A percentile compares a stretch with the other conserved stretches of the same genome.
Evolutionary conservation across 1,284 basidiomycete species (phyloP).

Genomic region (Puccinia polysora): DNA sequence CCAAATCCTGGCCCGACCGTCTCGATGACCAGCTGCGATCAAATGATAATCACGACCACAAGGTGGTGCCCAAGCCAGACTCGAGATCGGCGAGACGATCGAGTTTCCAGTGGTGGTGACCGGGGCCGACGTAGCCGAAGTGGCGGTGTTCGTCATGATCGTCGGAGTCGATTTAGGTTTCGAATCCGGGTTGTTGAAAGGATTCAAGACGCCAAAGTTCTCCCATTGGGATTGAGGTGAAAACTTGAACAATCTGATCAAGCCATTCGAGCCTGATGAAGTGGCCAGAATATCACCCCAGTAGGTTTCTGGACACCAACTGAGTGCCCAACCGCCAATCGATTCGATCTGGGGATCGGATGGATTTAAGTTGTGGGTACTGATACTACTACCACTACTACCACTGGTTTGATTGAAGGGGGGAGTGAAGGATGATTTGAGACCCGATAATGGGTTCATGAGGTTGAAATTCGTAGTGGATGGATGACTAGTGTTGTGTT

Average conservation of each 20-base stretch:
- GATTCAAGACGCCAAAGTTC: slow-evolving; percentile 52
- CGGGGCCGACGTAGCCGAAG: slow-evolving; percentile 39
- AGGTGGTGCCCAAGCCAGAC: slow-evolving; percentile 75
- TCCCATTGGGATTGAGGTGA: slow-evolving; percentile 51
- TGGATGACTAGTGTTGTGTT: slow-evolving; percentile 61
- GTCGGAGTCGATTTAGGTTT: neutral
- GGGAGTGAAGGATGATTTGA: slow-evolving; percentile 9
- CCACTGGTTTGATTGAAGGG: neutral
- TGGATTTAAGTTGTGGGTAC: neutral
- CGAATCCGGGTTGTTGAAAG: slow-evolving; percentile 47
- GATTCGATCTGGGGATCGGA: slow-evolving; percentile 55
- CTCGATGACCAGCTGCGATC: slow-evolving; percentile 76
- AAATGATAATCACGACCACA: slow-evolving; percentile 87
- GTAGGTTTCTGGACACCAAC: slow-evolving; percentile 88
- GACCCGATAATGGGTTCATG: slow-evolving; percentile 26
- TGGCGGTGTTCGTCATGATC: slow-evolving; percentile 42
- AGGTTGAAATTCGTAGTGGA: slow-evolving; percentile 32
- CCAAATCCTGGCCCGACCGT: slow-evolving; percentile 84
- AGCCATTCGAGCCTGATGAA: slow-evolving; percentile 65
- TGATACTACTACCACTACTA: neutral
- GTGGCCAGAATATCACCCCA: slow-evolving; percentile 83
- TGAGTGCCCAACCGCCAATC: slow-evolving; percentile 82
- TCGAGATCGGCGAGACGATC: slow-evolving; percentile 60
- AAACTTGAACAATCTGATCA: slow-evolving; percentile 65
- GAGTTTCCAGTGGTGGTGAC: slow-evolving; percentile 45